Conservation (phyloP, 805 yeast genomes). For the Diddensiella caesifluorescens region DNA sequence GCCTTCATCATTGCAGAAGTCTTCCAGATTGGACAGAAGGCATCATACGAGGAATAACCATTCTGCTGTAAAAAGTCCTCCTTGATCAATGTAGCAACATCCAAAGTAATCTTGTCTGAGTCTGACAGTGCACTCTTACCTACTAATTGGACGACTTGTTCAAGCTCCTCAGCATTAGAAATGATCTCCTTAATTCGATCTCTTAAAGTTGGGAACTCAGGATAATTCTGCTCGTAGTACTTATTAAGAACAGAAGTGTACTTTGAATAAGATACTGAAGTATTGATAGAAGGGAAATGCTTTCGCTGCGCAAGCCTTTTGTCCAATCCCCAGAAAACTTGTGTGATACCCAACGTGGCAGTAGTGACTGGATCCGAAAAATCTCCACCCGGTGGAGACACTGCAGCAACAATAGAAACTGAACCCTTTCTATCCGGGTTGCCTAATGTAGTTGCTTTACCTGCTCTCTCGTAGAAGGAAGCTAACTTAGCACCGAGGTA, state of each 20-base stretch:
- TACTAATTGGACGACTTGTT: slow-evolving; percentile 97
- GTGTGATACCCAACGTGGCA: slow-evolving; percentile 98
- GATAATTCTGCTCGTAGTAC: slow-evolving; percentile 78
- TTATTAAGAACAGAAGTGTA: slow-evolving; percentile 82
- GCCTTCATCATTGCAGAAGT: slow-evolving; percentile 97
- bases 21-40: slow-evolving; percentile 99
- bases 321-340: slow-evolving; percentile 99
- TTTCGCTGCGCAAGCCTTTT: slow-evolving; percentile 98
- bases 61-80: slow-evolving; percentile 99
- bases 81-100: slow-evolving; percentile 84
- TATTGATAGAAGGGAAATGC: slow-evolving; percentile 98
- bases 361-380: slow-evolving; percentile 99
- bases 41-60: slow-evolving; percentile 97
- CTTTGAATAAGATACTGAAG: slow-evolving; percentile 93
- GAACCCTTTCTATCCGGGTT: slow-evolving; percentile 96
- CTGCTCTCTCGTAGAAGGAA: slow-evolving; percentile 99
- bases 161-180: slow-evolving; percentile 96
- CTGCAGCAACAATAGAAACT: slow-evolving; percentile 99
- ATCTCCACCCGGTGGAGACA: slow-evolving; percentile 99
- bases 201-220: slow-evolving; percentile 88
- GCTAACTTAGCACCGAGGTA: slow-evolving; percentile 98
- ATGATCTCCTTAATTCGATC: slow-evolving; percentile 89
- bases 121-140: slow-evolving; percentile 98
- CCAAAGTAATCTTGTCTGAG: slow-evolving; percentile 92
- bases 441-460: slow-evolving; percentile 91